Evolutionary conservation across 495 filamentous ascomycete species (phyloP).

Genomic region (Penicillium arizonense): DNA sequence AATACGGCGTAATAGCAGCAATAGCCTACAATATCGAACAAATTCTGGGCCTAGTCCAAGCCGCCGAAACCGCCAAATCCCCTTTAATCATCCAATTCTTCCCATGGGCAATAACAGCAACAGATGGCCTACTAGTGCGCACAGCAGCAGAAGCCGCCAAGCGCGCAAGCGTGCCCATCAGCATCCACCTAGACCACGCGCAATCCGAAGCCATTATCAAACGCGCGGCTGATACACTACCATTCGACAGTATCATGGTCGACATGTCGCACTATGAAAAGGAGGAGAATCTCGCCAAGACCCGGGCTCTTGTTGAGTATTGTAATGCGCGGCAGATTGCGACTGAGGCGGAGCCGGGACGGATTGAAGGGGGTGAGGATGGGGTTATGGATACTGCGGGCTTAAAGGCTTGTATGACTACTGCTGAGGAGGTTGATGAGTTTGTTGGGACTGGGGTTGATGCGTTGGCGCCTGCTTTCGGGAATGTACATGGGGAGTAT

Average conservation of each 20-base stretch:
- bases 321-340: conserved; percentile 67
- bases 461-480: conserved; percentile 73
- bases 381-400: conserved; percentile 69
- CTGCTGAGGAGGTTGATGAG: conserved; percentile 63
- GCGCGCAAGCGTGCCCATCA: conserved; percentile 60
- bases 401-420: conserved; percentile 65
- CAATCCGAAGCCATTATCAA: conserved; percentile 61
- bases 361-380: conserved; percentile 77
- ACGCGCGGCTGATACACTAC: conserved; percentile 51
- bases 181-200: conserved; percentile 68
- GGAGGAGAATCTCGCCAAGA: conserved; percentile 66
- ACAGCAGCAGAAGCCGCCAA: conserved; percentile 55
- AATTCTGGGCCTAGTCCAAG: conserved; percentile 66
- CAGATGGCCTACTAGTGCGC: conserved; percentile 53
- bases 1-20: conserved; percentile 68
- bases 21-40: conserved; percentile 78
- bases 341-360: conserved; percentile 70
- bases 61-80: conserved; percentile 63
- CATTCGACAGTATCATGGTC: conserved; percentile 72
- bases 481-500: conserved; percentile 76
- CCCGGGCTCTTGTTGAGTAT: conserved; percentile 60
- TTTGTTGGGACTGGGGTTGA: conserved; percentile 72
- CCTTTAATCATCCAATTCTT: conserved; percentile 77
- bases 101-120: conserved; percentile 71
- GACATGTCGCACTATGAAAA: conserved; percentile 75